Base-by-base conservation (phyloP, 2,329 filamentous ascomycete species). In the Stachybotrys chartarum region DNA sequence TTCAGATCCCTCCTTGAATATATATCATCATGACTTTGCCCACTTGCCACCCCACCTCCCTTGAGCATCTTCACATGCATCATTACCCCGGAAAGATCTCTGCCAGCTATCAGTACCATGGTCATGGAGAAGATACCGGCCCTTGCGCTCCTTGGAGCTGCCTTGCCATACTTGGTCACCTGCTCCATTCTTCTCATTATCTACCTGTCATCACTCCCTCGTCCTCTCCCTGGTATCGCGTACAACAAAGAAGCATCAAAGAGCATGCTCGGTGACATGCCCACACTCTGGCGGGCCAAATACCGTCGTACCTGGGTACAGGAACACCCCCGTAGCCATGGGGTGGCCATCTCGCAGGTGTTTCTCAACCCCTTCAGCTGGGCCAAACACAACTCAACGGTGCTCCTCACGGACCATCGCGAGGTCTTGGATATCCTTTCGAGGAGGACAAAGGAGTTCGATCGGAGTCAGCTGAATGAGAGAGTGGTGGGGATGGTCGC, bases 371-470 rank as follows among this genome's bases (percentile, higher is more conserved):
- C 70, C 1, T 64, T 72, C 24, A 56, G 58, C 17, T n/a, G 18
- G 8, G 45, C 45, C 45, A 63, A 61, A 52, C 18, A 35, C 12
- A 35, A 32, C 18, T 70, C 71, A 2, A 60, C 58, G 7, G 58
- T 73, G 7, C 59, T 73, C 11, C 55, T 74, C 7, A 58, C 68
- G 11, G 67, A 71, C 57, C 69, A 66, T 50, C 61, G 64, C 7
- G 68, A 71, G 50, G 56, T 65, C 1, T 59, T 68, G 16, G 71
- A 73, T 53, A 68, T 74, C 10, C 55, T 66, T 32, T 56, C 67
- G 7, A 64, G 68, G 2, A 63, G 70, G 3, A 56, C 48, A 1
- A 67, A 60, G 32, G 70, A 73, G 31, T 72, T 73, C 52, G 66
- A 72, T 35, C 61, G 68, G 6, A 62, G 66, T 3, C 54, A 52